Percentiles rank a stretch among this genome's conserved stretches.
Evolutionary conservation across 768 basidiomycete genomes (phyloP).

Genomic region (Termitomyces sp.): DNA sequence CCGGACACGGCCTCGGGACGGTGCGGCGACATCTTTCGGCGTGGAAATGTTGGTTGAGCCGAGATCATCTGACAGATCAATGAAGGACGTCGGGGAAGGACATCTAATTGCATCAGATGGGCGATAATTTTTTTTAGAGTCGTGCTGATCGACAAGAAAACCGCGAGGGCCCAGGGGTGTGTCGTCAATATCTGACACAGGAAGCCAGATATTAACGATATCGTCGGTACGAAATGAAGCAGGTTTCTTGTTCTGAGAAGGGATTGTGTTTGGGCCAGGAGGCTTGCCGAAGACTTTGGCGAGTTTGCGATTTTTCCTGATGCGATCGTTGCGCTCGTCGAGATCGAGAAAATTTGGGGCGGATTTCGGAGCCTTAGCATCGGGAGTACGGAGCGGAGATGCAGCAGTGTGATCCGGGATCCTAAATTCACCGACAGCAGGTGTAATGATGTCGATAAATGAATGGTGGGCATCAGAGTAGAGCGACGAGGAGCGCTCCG

Average conservation of each 20-base stretch:
- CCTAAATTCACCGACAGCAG: conserved; percentile 19
- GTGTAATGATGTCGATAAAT: conserved; percentile 34
- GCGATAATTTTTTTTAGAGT: conserved; percentile 13
- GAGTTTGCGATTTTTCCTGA: conserved; percentile 74
- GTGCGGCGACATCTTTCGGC: conserved; percentile 19
- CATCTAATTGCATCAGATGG: conserved; percentile 19
- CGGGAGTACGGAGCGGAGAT: conserved; percentile 16
- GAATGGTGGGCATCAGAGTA: conserved; percentile 18
- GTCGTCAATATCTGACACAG: conserved; percentile 19
- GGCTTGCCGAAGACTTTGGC: conserved; percentile 76
- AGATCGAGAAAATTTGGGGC: conserved; percentile 67
- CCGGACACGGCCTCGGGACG: conserved; percentile 23
- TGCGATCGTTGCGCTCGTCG: conserved; percentile 66
- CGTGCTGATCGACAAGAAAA: conserved; percentile 26
- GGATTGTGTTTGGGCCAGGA: conserved; percentile 44
- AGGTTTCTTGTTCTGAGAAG: conserved; percentile 12
- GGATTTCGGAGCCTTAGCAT: neutral
- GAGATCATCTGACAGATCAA: conserved; percentile 68
- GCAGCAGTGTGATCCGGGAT: conserved; percentile 16
- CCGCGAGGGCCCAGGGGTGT: conserved; percentile 48
- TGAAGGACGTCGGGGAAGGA: conserved; percentile 48
- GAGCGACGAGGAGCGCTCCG: conserved; percentile 13
- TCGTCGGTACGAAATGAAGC: conserved; percentile 20
- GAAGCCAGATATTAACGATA: conserved; percentile 29
- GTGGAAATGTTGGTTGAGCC: conserved; percentile 24